A percentile compares a stretch with the other conserved stretches of the same genome.
Conservation (phyloP, 768 basidiomycete species). For the Myochromella boudieri region DNA sequence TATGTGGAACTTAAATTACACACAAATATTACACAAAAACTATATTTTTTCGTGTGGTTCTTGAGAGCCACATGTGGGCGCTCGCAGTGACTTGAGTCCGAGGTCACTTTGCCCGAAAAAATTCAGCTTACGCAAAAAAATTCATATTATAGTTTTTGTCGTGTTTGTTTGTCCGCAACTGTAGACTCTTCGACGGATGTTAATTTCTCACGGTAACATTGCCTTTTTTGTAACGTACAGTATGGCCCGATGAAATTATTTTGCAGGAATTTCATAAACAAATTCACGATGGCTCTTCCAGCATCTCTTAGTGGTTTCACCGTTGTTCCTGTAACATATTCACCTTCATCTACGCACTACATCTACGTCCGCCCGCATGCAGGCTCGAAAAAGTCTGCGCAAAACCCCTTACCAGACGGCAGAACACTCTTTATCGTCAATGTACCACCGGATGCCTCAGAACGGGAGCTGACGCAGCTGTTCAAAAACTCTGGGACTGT, state of each 20-base stretch:
- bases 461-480: slow-evolving; percentile 73
- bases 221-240: too few relatives aligned
- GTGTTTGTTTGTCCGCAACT: neutral
- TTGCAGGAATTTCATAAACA: slow-evolving; percentile 2
- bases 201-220: too few relatives aligned
- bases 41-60: too few relatives aligned
- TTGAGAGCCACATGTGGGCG: too few relatives aligned
- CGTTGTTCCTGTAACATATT: slow-evolving; percentile 43
- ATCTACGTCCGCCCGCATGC: slow-evolving; percentile 76
- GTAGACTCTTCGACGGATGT: neutral
- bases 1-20: too few relatives aligned
- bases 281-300: slow-evolving; percentile 24
- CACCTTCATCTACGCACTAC: slow-evolving; percentile 56
- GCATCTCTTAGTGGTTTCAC: slow-evolving; percentile 46
- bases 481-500: slow-evolving; percentile 78
- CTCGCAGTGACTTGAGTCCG: neutral
- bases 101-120: neutral
- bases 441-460: slow-evolving; percentile 84
- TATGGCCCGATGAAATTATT: too few relatives aligned
- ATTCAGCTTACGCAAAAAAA: neutral
- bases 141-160: neutral
- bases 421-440: slow-evolving; percentile 90
- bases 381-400: slow-evolving; percentile 40
- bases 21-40: too few relatives aligned
- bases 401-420: slow-evolving; percentile 39